Base-by-base conservation (phyloP, 2,329 filamentous ascomycete species). In the Aspergillus sp. region DNA sequence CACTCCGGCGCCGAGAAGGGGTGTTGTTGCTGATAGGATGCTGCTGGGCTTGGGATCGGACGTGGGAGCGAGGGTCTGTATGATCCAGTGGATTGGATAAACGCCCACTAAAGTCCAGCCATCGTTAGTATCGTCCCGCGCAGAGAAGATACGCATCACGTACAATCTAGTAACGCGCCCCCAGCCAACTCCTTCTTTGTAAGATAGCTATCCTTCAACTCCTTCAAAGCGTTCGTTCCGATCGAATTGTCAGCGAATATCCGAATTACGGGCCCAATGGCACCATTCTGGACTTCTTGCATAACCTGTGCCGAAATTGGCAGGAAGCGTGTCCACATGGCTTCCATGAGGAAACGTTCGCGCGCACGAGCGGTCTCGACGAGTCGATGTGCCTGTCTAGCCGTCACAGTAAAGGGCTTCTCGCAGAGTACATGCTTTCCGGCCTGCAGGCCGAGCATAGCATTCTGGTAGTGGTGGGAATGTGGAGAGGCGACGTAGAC, bases 371-470 rank as follows among this genome's bases (percentile, higher is more conserved):
- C 74, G 17, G 72, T 69, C n/a, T 67, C 67, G 65, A 84, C 81
- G 19, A 85, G 74, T 0, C 68, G 63, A 21, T 68, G 68, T 3
- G 81, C 81, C 65, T 86, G 81, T 0, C 58, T 60, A 2, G 74
- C 69, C 65, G 83, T 85, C 30, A 76, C 75, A 5, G 77, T 78
- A 2, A 80, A 76, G 0, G 83, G 81, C 70, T 85, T 85, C 66
- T 85, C 84, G 6, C 84, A 73, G 0, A 86, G 76, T 13, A 86
- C 82, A 65, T 85, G 82, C 65, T 85, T 85, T 3, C 81, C 81
- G 1, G 78, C 78, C 32, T 70, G 66, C 12, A 86, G 73, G 1
- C 81, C 79, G 56, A 79, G 78, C 19, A 80, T 66, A 13, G 82
- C 76, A 78, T 81, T 84, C 61, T 81, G 77, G 17, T 70, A 72